These are phyloP conservation scores for Microbotryum intermedium DNA, from an alignment of 1,284 basidiomycete species.

Conservation along the genomic window DNA sequence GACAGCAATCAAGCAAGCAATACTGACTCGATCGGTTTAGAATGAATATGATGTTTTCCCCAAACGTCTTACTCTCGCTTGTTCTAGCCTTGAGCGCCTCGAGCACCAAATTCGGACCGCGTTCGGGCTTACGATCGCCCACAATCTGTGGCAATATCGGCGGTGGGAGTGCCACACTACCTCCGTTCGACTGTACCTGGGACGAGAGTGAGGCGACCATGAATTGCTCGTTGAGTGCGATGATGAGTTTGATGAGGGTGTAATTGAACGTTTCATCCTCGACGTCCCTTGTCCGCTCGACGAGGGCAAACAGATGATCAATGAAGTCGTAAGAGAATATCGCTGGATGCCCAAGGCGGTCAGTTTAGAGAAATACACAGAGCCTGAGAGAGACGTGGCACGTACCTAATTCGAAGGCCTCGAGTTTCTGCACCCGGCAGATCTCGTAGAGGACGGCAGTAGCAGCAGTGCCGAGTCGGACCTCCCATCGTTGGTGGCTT, in stretches of 20 bases:
- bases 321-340: slow-evolving; percentile 78
- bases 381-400: slow-evolving; percentile 15
- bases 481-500: slow-evolving; percentile 32
- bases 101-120: slow-evolving; percentile 61
- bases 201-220: slow-evolving; percentile 60
- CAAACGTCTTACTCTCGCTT: slow-evolving; percentile 83
- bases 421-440: slow-evolving; percentile 76
- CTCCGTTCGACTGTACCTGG: slow-evolving; percentile 17
- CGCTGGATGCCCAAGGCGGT: slow-evolving; percentile 42
- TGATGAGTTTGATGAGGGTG: slow-evolving; percentile 81
- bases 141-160: slow-evolving; percentile 18
- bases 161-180: slow-evolving; percentile 5
- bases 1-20: background rate
- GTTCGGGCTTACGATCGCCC: slow-evolving; percentile 6
- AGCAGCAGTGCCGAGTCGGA: slow-evolving; percentile 35
- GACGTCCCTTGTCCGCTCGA: slow-evolving; percentile 80
- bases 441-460: slow-evolving; percentile 79
- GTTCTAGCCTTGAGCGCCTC: slow-evolving; percentile 72
- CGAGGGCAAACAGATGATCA: slow-evolving; percentile 81
- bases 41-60: slow-evolving; percentile 98
- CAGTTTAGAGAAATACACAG: background rate
- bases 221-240: slow-evolving; percentile 94
- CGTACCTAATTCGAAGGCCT: slow-evolving; percentile 63
- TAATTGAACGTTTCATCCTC: slow-evolving; percentile 90
- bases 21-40: slow-evolving; percentile 80